Evolutionary conservation across 768 basidiomycete species (phyloP).

Genomic region (Termitomyces sp.): DNA sequence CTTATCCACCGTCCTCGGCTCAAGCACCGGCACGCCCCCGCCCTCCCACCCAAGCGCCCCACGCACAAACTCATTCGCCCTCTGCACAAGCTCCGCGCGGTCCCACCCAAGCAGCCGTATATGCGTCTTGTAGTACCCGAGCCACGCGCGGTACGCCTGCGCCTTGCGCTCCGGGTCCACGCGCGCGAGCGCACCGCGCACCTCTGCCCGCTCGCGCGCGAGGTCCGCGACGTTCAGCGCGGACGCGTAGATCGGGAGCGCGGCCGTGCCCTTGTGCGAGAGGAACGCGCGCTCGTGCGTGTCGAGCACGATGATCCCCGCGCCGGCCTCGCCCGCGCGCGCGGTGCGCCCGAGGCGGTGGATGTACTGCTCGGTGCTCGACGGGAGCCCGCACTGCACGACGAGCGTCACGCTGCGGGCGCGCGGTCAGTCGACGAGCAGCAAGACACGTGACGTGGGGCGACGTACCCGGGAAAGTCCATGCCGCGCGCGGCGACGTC

Average conservation of each 20-base stretch:
- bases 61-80: slow-evolving; percentile 31
- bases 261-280: slow-evolving; percentile 27
- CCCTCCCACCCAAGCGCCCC: slow-evolving; percentile 28
- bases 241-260: slow-evolving; percentile 32
- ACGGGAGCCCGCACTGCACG: slow-evolving; percentile 61
- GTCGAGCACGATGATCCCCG: slow-evolving; percentile 51
- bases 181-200: slow-evolving; percentile 21
- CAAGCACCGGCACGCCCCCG: slow-evolving; percentile 27
- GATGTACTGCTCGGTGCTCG: slow-evolving; percentile 71
- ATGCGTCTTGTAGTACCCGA: slow-evolving; percentile 51
- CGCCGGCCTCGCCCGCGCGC: slow-evolving; percentile 62
- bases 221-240: slow-evolving; percentile 14
- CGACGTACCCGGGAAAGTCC: slow-evolving; percentile 54
- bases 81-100: slow-evolving; percentile 31
- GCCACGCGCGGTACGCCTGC: slow-evolving; percentile 47
- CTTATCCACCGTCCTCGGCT: slow-evolving; percentile 41
- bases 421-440: background rate
- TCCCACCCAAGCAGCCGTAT: slow-evolving; percentile 32
- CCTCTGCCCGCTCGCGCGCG: slow-evolving; percentile 2
- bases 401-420: slow-evolving; percentile 47
- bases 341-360: slow-evolving; percentile 78
- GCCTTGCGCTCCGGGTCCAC: slow-evolving; percentile 32
- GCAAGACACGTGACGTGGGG: background rate
- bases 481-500: slow-evolving; percentile 63
- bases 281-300: slow-evolving; percentile 48